Percentiles rank a stretch among this genome's conserved stretches.
Conservation (phyloP, 2,329 filamentous ascomycete species). For the Ophiostoma quercus region DNA sequence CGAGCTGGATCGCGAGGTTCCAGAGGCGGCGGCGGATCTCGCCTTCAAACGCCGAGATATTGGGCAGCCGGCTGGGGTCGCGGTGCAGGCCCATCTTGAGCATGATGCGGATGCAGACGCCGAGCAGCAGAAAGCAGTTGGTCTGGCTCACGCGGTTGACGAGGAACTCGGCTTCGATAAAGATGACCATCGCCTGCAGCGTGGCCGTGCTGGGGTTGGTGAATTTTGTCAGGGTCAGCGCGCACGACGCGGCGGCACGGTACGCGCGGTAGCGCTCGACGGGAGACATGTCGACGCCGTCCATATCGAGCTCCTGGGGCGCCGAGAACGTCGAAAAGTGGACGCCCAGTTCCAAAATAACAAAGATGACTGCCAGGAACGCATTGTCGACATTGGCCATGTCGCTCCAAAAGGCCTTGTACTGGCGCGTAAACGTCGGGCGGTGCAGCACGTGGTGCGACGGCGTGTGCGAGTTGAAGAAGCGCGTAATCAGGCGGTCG, state of each 20-base stretch:
- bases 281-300: constrained; percentile 40
- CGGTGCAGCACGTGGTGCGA: constrained; percentile 48
- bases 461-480: constrained; percentile 50
- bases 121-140: constrained; percentile 50
- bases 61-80: constrained; percentile 48
- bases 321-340: constrained; percentile 43
- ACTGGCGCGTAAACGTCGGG: constrained; percentile 35
- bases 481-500: constrained; percentile 48
- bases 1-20: constrained; percentile 53
- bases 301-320: constrained; percentile 41
- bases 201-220: constrained; percentile 45
- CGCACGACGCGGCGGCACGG: constrained; percentile 47
- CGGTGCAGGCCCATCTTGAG: constrained; percentile 56
- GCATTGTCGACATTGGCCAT: constrained; percentile 27
- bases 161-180: constrained; percentile 51
- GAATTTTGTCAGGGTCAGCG: constrained; percentile 48
- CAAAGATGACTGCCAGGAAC: constrained; percentile 34
- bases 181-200: constrained; percentile 48
- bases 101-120: constrained; percentile 49
- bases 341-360: constrained; percentile 33
- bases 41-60: constrained; percentile 47
- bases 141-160: constrained; percentile 48
- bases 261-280: constrained; percentile 48
- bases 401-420: constrained; percentile 32
- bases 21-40: constrained; percentile 52